Evolutionary conservation across 441 rosid genomes (phyloP), one percentile per base, ranked within the genome.

Genomic region (Pelargonium exstipulatum): DNA sequence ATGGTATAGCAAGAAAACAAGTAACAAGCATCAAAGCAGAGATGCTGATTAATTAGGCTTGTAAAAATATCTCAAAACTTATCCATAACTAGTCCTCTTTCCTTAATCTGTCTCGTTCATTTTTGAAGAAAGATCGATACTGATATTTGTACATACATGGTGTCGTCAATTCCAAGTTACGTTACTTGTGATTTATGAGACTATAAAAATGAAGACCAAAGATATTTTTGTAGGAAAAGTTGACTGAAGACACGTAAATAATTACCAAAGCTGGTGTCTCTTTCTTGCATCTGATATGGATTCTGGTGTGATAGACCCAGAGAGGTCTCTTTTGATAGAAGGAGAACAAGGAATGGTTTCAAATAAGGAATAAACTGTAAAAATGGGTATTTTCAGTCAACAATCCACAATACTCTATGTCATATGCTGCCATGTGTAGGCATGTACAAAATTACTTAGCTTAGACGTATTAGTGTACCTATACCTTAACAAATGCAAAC

Each of bases 41-140:
- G 53, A 46, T 46, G 53, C 53, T 46, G 53, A 46, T 46, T 46
- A 46, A 46, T 46, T 46, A 46, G n/a, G 53, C 53, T 10, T 46
- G 53, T 46, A 12, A 46, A 46, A 46, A n/a, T 9, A n/a, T 46
- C 48, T 7, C 48, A 10, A 7, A 43, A 10, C 48, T 43, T 43
- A 43, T 43, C 48, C 48, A 43, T 43, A 43, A 43, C 4, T 43
- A 43, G 29, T 43, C 48, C 48, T 7, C 48, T 1, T 5, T 43
- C 12, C 12, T 43, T 43, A 43, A 7, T 1, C 48, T 43, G 8
- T 2, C 4, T 43, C 12, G 8, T 43, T 7, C 48, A 43, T 43
- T 43, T 43, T 43, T 46, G n/a, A 1, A 46, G 53, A 46, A 24
- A 24, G 29, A 24, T 46, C 22, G 22, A 20, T 20, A n/a, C 53